Conservation (phyloP, 371 early-diverging fungal species). For the Rhizopus stolonifer region DNA sequence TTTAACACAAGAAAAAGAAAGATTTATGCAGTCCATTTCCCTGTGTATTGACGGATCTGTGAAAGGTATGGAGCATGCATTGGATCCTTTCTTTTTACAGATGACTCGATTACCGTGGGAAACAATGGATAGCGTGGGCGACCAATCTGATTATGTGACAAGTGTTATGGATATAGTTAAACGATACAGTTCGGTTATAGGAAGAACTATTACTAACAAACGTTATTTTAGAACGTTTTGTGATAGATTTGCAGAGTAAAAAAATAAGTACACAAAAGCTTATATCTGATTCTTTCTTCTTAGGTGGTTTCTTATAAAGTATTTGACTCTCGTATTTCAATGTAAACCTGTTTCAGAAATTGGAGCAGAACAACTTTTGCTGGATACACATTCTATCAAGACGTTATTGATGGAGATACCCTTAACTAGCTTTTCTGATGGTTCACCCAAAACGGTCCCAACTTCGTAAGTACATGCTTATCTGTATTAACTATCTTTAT, state of each 20-base stretch:
- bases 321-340: constrained; percentile 60
- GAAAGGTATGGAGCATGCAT: constrained; percentile 56
- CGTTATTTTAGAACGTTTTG: constrained; percentile 84
- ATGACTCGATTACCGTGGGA: constrained; percentile 83
- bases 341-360: constrained; percentile 84
- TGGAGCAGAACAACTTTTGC: constrained; percentile 87
- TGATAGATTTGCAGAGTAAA: constrained; percentile 89
- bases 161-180: constrained; percentile 57
- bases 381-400: constrained; percentile 91
- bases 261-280: background rate
- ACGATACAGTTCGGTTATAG: constrained; percentile 51
- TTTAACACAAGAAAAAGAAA: constrained; percentile 72
- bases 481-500: background rate
- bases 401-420: constrained; percentile 75
- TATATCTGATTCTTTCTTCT: constrained; percentile 4
- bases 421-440: constrained; percentile 51
- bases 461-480: constrained; percentile 49
- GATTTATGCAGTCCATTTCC: constrained; percentile 65
- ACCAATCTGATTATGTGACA: constrained; percentile 88
- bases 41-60: constrained; percentile 67
- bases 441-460: constrained; percentile 43
- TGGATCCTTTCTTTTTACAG: constrained; percentile 65
- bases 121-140: constrained; percentile 82
- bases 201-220: constrained; percentile 62
- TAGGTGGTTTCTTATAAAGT: constrained; percentile 66